Evolutionary conservation across 116 monocot species (phyloP), one percentile per base, ranked within the genome.

Genomic region (Cymodocea nodosa): DNA sequence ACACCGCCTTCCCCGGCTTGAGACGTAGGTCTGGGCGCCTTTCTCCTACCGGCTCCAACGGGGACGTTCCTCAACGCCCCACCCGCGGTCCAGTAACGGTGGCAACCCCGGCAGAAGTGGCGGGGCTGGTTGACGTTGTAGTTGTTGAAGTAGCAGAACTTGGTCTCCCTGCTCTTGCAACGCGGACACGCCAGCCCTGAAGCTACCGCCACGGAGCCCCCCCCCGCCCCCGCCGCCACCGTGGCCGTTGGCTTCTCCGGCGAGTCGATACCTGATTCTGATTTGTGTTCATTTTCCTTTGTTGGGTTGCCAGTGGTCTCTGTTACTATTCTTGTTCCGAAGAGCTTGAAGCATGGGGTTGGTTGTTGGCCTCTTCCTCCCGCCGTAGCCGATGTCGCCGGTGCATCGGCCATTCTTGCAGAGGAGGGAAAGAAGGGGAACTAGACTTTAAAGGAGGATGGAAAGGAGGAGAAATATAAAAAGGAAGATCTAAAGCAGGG

Each of bases 121-220:
- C 90, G 81, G 34, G 91, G 91, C 71, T 87, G 91, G 67, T 84
- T 84, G 15, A 84, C 80, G 84, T 87, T 91, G 84, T 91, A 91
- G 80, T 91, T 91, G 82, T 91, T 91, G 84, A 84, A 91, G 84
- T 86, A 90, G 79, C 90, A 90, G 77, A 90, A 90, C 86, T 90
- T 90, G 59, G 90, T 90, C 69, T 90, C 86, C 68, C 65, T 64
- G 82, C 86, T 86, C 66, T 76, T 79, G 73, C 91, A 91, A 35
- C 91, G 50, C 10, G 87, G 87, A 68, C 91, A 91, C 24, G 63
- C 50, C 67, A 73, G 66, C 19, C 56, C 70, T 1, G 48, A 64
- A 48, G 64, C 65, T 7, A 64, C 67, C 52, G 20, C 57, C 60
- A 30, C 65, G 18, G 54, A 51, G n/a, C 57, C 44, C 13, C 53